Evolutionary conservation across 768 basidiomycete species (phyloP), one percentile per base, ranked within the genome.

Genomic region (Russula ochroleuca): DNA sequence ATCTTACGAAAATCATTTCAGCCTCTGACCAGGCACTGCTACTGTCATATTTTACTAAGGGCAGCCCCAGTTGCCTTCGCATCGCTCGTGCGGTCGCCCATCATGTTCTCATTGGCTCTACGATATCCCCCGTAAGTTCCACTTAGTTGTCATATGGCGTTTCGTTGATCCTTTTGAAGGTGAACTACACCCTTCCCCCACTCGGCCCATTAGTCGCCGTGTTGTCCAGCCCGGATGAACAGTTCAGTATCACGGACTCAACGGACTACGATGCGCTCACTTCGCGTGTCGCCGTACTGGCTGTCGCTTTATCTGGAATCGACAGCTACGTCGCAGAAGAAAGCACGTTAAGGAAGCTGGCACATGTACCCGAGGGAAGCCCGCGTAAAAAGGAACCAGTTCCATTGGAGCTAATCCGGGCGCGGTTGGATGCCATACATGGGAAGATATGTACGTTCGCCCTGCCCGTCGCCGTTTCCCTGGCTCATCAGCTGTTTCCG

Each of bases 201-300:
- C 78, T 92, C 9, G 60, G 72, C n/a, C 76, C 78, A 3, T 67
- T 88, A 10, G 71, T 91, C 65, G 79, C 83, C 25, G 69, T 87
- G 43, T 65, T 81, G 21, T 71, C 77, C 58, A 74, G 78, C 28
- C 78, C 81, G 14, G 78, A 81, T 21, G 84, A 59, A n/a, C 31
- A 31, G 10, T 69, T 69, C 51, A 48, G 65, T 10, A 52, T 69
- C 47, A 56, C 58, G 31, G 57, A 72, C 35, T 69, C 70, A 1
- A 76, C 81, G 3, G 83, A 89, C 72, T 91, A 85, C 62, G 80
- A 84, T 38, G 80, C 82, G 41, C 76, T 92, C 70, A 74, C 78
- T 6, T 79, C 80, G 70, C 76, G 83, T 65, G 75, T 85, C 15
- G 74, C 77, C 21, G 79, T 91, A 37, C 78, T 91, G n/a, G 77